Evolutionary conservation across 345 rosid genomes (phyloP), one percentile per base, ranked within the genome.

Genomic region (Firmiana major): DNA sequence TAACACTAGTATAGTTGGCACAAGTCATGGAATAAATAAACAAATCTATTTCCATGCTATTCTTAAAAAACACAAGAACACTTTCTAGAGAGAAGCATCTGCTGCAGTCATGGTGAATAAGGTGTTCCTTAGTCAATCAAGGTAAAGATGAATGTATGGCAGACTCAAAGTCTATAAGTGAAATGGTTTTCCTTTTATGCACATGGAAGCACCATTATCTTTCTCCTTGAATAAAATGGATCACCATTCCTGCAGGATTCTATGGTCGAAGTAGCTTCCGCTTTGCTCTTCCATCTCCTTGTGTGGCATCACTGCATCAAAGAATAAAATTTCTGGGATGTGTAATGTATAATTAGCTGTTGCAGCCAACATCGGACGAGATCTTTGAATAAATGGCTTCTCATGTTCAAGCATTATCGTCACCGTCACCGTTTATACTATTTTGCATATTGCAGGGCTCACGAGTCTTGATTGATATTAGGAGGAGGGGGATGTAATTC

Each of bases 401-500:
- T 13, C 71, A 0, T 9, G 71, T 9, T 85, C 78, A 73, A 42
- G 73, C 46, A 16, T 74, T 70, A 71, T 79, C 72, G 75, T n/a
- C 16, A 3, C 76, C 72, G 75, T n/a, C 16, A 3, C 76, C 62
- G 48, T 71, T 78, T 12, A 68, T 28, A 71, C 49, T 57, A 16
- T 80, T 82, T 69, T 83, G 83, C 78, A 75, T 78, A 65, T 68
- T 70, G 81, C 81, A 81, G 69, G 75, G 81, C 12, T 85, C 85
- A 6, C 86, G 82, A 43, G 84, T 80, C 84, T 84, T 83, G 15
- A 82, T 85, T 34, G 90, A 73, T 58, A 84, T 78, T 78, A 21
- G 80, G 69, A 11, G 89, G 77, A 59, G 93, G 85, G 0, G 87
- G 85, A 75, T 86, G 87, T 60, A 89, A 80, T 78, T 90, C 91